Base-by-base conservation (phyloP, 2,329 filamentous ascomycete species). In the Colletotrichum sp. region DNA sequence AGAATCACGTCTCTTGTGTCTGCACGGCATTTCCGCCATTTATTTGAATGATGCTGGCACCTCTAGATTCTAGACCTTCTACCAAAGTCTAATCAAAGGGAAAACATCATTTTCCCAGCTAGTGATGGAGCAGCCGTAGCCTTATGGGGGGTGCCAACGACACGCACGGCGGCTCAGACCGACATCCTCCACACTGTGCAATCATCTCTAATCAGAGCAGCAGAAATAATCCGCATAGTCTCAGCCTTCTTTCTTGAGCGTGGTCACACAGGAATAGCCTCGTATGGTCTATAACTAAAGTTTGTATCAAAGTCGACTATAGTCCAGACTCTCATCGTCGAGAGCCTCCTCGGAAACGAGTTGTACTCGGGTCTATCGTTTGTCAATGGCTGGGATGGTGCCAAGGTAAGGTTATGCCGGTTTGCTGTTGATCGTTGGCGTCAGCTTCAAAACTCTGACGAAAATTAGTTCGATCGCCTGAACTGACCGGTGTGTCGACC, bases 231-330 rank as follows among this genome's bases (percentile, higher is more conserved):
- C 10, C 44, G 3, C 4, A 2, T 13, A 8, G 8, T 52, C n/a
- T 21, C n/a, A 0, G n/a, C n/a, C n/a, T 52, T 18, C n/a, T 21
- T 7, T 13, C 4, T 52, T 8, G 0, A 0, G 0, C 3, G 4
- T 21, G 6, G 4, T 28, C n/a, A 59, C 24, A 59, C 55, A 16
- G 13, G 55, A 0, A 59, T 26, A 13, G 15, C 26, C 24, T 24
- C 26, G 8, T 16, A 5, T 59, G 55, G 55, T 18, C 24, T 59
- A 18, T 28, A 12, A 12, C 0, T 18, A 1, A 59, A 26, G 24
- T 59, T 59, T 18, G 55, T 59, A 16, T 28, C 55, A 21, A 59
- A 12, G 6, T 59, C 24, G 21, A 28, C 55, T 28, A 59, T 6
- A 3, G 55, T 59, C 8, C 55, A 28, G 8, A 59, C 24, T 4